phyloP scores from a whole-genome alignment of 345 rosid genomes.

The Firmiana major region DNA sequence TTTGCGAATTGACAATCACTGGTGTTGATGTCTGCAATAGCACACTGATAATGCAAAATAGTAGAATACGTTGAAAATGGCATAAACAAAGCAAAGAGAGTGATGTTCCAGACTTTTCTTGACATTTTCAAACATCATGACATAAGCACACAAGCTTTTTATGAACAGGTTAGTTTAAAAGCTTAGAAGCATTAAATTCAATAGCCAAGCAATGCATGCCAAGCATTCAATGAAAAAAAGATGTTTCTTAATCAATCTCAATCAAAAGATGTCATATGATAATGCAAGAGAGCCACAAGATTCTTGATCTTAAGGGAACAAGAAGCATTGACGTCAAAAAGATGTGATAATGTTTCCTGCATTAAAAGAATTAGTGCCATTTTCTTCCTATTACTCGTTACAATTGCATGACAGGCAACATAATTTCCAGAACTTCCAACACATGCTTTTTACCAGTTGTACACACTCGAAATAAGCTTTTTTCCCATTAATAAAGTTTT shows the following conservation, averaged over 20 bases:
- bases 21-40: no score
- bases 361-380: neutral
- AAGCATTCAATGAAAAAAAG: neutral
- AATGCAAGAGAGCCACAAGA: neutral
- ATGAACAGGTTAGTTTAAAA: neutral
- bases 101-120: no score
- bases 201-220: neutral
- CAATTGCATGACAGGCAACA: neutral
- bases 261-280: neutral
- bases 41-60: no score
- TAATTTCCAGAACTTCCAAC: neutral
- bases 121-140: no score
- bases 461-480: neutral
- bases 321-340: neutral
- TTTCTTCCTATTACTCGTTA: neutral
- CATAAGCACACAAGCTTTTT: no score
- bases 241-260: neutral
- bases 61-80: no score
- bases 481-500: neutral
- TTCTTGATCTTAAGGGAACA: neutral
- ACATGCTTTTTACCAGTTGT: neutral
- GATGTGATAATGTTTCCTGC: neutral
- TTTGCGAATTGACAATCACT: no score
- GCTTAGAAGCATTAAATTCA: neutral
- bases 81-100: no score